Evolutionary conservation across 2,329 filamentous ascomycete species (phyloP).

Genomic region (Didymosphaeria variabile): DNA sequence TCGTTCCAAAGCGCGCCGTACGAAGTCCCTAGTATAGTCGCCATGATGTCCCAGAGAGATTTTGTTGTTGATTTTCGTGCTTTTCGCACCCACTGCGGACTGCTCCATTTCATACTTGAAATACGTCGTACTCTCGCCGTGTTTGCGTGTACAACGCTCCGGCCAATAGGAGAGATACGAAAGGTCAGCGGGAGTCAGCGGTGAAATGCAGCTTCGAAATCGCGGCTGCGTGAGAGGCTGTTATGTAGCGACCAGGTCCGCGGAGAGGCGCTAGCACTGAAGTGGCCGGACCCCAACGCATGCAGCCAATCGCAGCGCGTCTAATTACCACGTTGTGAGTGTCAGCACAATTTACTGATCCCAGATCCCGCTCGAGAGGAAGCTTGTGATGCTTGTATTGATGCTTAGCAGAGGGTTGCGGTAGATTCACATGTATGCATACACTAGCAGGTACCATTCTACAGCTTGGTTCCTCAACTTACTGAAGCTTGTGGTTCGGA

Average conservation of each 20-base stretch:
- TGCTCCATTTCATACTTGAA: neutral
- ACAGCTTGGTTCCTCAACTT: no score
- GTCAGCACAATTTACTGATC: constrained; percentile 2
- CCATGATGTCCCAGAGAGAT: constrained; percentile 7
- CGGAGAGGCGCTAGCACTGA: neutral
- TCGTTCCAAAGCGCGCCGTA: neutral
- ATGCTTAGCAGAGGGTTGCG: constrained; percentile 6
- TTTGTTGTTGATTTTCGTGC: neutral
- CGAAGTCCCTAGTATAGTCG: neutral
- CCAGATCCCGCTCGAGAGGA: neutral
- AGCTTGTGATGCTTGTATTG: constrained; percentile 2
- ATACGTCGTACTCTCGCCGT: neutral
- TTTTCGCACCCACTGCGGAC: constrained; percentile 4
- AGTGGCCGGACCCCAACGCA: neutral
- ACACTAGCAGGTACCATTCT: no score
- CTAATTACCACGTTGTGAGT: neutral
- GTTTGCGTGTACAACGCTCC: neutral
- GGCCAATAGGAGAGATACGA: neutral
- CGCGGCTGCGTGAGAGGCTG: constrained; percentile 8
- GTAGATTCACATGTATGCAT: no score
- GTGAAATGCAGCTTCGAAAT: constrained; percentile 5
- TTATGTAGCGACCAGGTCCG: neutral
- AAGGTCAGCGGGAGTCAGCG: constrained; percentile 1
- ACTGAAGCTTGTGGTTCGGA: no score
- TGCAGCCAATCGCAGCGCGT: neutral